Conservation (phyloP, 495 filamentous ascomycete species). For the Hyaloscypha bicolor region DNA sequence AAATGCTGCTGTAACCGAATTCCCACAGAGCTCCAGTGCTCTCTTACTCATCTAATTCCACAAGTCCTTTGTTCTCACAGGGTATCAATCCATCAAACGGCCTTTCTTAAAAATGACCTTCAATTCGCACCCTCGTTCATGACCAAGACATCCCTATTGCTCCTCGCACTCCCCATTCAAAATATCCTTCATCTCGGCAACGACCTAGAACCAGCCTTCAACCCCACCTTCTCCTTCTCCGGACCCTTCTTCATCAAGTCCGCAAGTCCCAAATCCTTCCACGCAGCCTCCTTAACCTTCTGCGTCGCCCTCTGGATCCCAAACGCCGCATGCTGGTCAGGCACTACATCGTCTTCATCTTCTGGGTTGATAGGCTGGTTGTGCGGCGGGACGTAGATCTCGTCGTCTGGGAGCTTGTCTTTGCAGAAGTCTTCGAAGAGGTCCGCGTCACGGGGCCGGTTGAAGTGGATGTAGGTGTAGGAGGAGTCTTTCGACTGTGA, state of each 20-base stretch:
- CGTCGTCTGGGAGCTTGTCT: conserved; percentile 67
- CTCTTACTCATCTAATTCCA: neutral
- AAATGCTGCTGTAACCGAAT: neutral
- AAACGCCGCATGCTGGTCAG: conserved; percentile 96
- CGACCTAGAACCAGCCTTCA: conserved; percentile 36
- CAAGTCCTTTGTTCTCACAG: neutral
- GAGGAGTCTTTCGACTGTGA: conserved; percentile 72
- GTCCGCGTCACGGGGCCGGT: conserved; percentile 77
- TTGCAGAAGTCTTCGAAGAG: conserved; percentile 87
- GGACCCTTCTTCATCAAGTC: conserved; percentile 68
- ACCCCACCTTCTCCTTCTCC: conserved; percentile 26
- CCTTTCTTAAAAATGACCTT: neutral
- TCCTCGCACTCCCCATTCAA: neutral
- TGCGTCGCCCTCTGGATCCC: conserved; percentile 88
- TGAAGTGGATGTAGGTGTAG: conserved; percentile 88
- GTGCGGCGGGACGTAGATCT: conserved; percentile 87
- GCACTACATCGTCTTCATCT: conserved; percentile 97
- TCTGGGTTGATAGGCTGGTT: conserved; percentile 94
- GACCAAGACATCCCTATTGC: neutral
- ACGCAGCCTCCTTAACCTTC: conserved; percentile 68
- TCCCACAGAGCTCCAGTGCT: neutral
- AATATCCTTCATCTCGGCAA: conserved; percentile 44
- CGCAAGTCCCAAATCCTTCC: conserved; percentile 83
- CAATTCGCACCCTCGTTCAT: neutral
- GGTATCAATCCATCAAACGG: neutral